Evolutionary conservation across 352 stramenopile species (phyloP).

Genomic region (Phytopythium chamaehyphon): DNA sequence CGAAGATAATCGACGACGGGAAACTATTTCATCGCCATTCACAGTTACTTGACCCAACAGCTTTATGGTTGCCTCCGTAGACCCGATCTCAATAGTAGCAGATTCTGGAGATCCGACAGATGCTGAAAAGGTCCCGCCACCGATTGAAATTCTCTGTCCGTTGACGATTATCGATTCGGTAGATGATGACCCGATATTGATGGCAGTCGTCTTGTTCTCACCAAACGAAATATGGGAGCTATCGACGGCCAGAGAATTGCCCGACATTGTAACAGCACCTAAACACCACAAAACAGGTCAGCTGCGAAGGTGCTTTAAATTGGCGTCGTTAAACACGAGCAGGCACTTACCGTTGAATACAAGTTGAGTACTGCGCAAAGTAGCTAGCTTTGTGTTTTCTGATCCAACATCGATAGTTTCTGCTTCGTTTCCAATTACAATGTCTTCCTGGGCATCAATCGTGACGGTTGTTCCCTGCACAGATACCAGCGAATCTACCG

Average conservation of each 20-base stretch:
- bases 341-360: slow-evolving; percentile 21
- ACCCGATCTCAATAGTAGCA: slow-evolving; percentile 31
- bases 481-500: slow-evolving; percentile 18
- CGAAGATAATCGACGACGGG: slow-evolving; percentile 20
- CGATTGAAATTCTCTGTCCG: slow-evolving; percentile 17
- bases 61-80: slow-evolving; percentile 24
- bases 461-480: slow-evolving; percentile 19
- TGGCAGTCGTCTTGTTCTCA: slow-evolving; percentile 22
- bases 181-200: slow-evolving; percentile 26
- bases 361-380: slow-evolving; percentile 14
- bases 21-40: slow-evolving; percentile 41
- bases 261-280: not conserved
- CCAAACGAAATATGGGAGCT: slow-evolving; percentile 27
- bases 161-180: slow-evolving; percentile 15
- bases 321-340: too few species aligned
- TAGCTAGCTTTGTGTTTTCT: slow-evolving; percentile 14
- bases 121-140: slow-evolving; percentile 16
- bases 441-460: slow-evolving; percentile 18
- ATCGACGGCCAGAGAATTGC: slow-evolving; percentile 15
- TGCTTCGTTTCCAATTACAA: slow-evolving; percentile 17
- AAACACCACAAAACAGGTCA: not conserved
- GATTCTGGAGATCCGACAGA: slow-evolving; percentile 23
- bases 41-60: slow-evolving; percentile 46
- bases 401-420: slow-evolving; percentile 16
- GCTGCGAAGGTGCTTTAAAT: not conserved